These are phyloP conservation scores for Echium plantagineum DNA, from an alignment of 257 asterid species.

Conservation along the genomic window DNA sequence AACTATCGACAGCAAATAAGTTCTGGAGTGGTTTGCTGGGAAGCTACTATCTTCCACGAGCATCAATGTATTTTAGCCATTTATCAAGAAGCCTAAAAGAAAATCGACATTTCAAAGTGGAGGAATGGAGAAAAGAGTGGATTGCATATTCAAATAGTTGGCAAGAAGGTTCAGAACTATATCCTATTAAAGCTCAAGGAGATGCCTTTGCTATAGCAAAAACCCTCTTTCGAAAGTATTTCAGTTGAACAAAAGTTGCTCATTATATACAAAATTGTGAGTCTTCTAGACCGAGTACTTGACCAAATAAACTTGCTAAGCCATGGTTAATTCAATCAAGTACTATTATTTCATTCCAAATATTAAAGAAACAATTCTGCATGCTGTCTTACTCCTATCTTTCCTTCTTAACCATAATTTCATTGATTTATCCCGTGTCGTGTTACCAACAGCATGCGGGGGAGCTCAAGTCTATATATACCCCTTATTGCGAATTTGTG, in stretches of 20 bases:
- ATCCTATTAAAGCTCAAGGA: constrained; percentile 64
- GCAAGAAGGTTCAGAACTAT: constrained; percentile 55
- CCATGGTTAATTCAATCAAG: not conserved
- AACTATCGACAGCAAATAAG: constrained; percentile 69
- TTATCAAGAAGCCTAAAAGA: constrained; percentile 47
- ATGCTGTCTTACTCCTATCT: not conserved
- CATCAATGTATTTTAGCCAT: constrained; percentile 57
- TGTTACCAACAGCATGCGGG: no score
- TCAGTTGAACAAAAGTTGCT: constrained; percentile 21
- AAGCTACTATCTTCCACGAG: constrained; percentile 81
- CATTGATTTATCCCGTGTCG: no score
- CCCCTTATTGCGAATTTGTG: not conserved
- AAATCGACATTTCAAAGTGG: constrained; percentile 41
- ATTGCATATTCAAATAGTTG: constrained; percentile 72
- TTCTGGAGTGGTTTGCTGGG: constrained; percentile 81
- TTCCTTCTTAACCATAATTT: no score
- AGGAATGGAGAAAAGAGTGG: constrained; percentile 85
- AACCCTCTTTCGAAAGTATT: constrained; percentile 42
- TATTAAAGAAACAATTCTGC: not conserved
- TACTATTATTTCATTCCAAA: no score
- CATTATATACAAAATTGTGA: not conserved
- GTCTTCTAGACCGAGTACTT: not conserved
- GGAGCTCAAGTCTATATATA: no score
- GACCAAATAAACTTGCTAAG: not conserved
- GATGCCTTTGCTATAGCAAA: constrained; percentile 56